A percentile compares a stretch with the other conserved stretches of the same genome.
Conservation (phyloP, 1,284 basidiomycete species). For the Peniophora sp. region DNA sequence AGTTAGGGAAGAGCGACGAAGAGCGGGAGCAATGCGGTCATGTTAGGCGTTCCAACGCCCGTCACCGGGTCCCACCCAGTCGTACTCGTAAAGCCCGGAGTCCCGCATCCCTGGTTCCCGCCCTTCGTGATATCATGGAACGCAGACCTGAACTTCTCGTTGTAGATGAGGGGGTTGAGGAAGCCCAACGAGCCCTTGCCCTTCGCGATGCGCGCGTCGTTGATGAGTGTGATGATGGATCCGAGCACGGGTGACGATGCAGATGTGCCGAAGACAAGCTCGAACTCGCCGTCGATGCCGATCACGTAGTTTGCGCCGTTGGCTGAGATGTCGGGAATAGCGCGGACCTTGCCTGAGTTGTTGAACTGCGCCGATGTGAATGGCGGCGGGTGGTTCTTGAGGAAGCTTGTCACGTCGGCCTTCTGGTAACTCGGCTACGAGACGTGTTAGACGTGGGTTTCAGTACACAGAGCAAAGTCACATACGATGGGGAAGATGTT, state of each 20-base stretch:
- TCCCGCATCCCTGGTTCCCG: slow-evolving; percentile 37
- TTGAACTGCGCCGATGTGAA: slow-evolving; percentile 37
- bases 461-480: too few species aligned
- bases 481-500: slow-evolving; percentile 24
- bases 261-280: slow-evolving; percentile 25
- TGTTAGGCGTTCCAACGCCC: slow-evolving; percentile 27
- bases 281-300: slow-evolving; percentile 21
- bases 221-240: slow-evolving; percentile 33
- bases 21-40: slow-evolving; percentile 18
- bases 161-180: slow-evolving; percentile 32
- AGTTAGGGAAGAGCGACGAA: slow-evolving; percentile 21
- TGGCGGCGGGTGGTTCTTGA: slow-evolving; percentile 31
- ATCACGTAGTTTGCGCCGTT: slow-evolving; percentile 39
- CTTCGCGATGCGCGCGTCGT: slow-evolving; percentile 29
- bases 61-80: slow-evolving; percentile 37
- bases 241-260: slow-evolving; percentile 29
- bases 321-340: slow-evolving; percentile 38
- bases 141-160: slow-evolving; percentile 24
- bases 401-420: slow-evolving; percentile 22
- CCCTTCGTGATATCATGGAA: slow-evolving; percentile 44
- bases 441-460: too few species aligned
- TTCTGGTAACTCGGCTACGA: slow-evolving; percentile 29
- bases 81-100: slow-evolving; percentile 12
- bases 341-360: slow-evolving; percentile 36
- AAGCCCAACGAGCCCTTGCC: slow-evolving; percentile 29